Evolutionary conservation across 2,329 filamentous ascomycete species (phyloP), one percentile per base, ranked within the genome.

Genomic region (Nannizzia gypsea): DNA sequence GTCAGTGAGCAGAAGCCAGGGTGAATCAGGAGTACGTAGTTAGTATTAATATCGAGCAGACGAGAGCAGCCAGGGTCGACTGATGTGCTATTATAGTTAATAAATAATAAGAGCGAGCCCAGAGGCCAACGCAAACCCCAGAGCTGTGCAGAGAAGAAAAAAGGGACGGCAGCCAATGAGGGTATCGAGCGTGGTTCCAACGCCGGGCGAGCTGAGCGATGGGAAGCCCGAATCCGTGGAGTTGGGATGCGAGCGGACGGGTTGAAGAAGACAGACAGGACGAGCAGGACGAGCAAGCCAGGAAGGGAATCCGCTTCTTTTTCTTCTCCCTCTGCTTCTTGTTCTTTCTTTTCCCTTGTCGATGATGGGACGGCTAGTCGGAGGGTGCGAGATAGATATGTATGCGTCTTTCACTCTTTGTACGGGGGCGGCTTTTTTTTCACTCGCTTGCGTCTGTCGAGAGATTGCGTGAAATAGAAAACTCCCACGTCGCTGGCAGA

Each of bases 191-290:
- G 61, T 62, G 61, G 56, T 62, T 24, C 24, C 56, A 52, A 52
- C 38, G 26, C 24, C 20, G 56, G 38, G 38, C 26, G 28, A 42
- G 20, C 46, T 50, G 44, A 44, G 52, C 54, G 20, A 59, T 56
- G 56, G 59, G 59, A 62, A 57, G 59, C 58, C 61, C 61, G 61
- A 62, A 56, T 57, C 61, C 61, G 61, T 62, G 61, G 61, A 40
- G 61, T 54, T 62, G 61, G 61, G 56, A 60, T 36, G 38, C 59
- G 56, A 9, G 20, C 17, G 24, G n/a, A 57, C 34, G 52, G 36
- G 56, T 9, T 24, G 26, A 56, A 26, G 50, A 24, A 46, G 22
- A 38, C 15, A 15, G 31, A 38, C 36, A 36, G 22, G 31, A 38
- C 34, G 46, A 20, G 36, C 42, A 42, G 6, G 44, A 4, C 17